Percentiles rank a stretch among this genome's conserved stretches.
Conservation (phyloP, 1,284 basidiomycete species). For the Ustilago nuda region DNA sequence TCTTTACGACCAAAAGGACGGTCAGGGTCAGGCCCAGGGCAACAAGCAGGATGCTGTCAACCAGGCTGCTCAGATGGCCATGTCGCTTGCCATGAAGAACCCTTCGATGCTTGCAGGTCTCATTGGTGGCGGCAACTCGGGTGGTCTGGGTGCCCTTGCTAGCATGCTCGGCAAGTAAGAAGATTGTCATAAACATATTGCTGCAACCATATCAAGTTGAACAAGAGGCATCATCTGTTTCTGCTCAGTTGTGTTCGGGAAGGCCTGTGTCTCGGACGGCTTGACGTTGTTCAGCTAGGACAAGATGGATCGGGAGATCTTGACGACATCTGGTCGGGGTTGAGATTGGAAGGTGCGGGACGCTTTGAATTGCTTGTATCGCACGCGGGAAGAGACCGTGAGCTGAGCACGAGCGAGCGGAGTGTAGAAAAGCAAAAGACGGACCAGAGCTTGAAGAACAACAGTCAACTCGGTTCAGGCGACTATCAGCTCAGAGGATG, state of each 20-base stretch:
- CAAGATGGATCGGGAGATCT: too few relatives aligned
- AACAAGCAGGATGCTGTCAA: conserved; percentile 69
- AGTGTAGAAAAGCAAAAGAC: conserved; percentile 1
- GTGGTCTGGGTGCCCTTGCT: conserved; percentile 50
- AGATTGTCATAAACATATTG: not conserved
- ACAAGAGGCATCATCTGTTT: not conserved
- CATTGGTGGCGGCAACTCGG: conserved; percentile 54
- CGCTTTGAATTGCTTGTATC: not conserved
- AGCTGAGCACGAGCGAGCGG: not conserved
- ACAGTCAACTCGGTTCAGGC: conserved; percentile 2
- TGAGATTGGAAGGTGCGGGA: not conserved
- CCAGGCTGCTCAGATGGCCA: conserved; percentile 64
- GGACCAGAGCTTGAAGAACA: not conserved
- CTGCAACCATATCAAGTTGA: not conserved
- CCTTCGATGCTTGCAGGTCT: conserved; percentile 49
- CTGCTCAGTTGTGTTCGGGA: too few relatives aligned
- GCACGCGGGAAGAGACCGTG: not conserved
- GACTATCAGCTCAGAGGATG: not conserved
- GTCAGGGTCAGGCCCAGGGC: conserved; percentile 59
- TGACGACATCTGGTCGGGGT: too few relatives aligned
- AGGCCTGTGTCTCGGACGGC: too few relatives aligned
- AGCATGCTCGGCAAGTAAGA: conserved; percentile 43
- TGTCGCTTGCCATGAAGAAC: conserved; percentile 66
- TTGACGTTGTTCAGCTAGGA: too few relatives aligned
- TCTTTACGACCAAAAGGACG: conserved; percentile 59